Base-by-base conservation (phyloP, 2,329 filamentous ascomycete genomes). In the Mycocentrospora acerina region DNA sequence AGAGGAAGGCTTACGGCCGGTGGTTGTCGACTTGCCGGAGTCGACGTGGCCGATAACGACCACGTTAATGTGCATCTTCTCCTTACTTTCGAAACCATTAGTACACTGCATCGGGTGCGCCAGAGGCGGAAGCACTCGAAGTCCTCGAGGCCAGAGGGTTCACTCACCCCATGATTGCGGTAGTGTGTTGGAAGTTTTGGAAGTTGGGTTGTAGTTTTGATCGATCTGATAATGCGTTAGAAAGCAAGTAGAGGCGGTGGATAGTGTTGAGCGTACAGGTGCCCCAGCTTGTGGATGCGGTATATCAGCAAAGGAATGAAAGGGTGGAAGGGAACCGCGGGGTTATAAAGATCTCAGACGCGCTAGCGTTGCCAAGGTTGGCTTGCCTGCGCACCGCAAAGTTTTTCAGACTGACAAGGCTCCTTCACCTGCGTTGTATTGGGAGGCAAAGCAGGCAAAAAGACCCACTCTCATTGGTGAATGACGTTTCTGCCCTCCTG, bases 21-120 rank as follows among this genome's bases (percentile, higher is more conserved):
- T 88, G 76, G 90, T 96, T 75, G 90, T 96, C 66, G 90, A 95
- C 86, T 96, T 96, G 80, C 90, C 91, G 76, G 90, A 95, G 80
- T 95, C 90, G 88, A 95, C 90, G 85, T 95, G 91, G 82, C 90
- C 90, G 83, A 95, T 95, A 76, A 95, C 90, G 79, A 95, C 90
- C 77, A 95, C 86, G 87, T 77, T 77, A 78, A 97, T 89, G 77
- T 97, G 91, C 77, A 75, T 78, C 86, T 95, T 95, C 59, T 91
- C 88, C 70, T 95, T 97, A 88, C 90, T 91, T 70, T 64, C 57
- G 30, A 19, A 7, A 17, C 29, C 34, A 62, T 73, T 57, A 72
- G 68, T 47, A 42, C 35, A 22, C 26, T 55, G 48, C 38, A 31
- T 25, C 34, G 27, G 37, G 40, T 35, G 29, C 12, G 27, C 17